Evolutionary conservation across 768 basidiomycete species (phyloP).

Genomic region (Phallus indusiatus): DNA sequence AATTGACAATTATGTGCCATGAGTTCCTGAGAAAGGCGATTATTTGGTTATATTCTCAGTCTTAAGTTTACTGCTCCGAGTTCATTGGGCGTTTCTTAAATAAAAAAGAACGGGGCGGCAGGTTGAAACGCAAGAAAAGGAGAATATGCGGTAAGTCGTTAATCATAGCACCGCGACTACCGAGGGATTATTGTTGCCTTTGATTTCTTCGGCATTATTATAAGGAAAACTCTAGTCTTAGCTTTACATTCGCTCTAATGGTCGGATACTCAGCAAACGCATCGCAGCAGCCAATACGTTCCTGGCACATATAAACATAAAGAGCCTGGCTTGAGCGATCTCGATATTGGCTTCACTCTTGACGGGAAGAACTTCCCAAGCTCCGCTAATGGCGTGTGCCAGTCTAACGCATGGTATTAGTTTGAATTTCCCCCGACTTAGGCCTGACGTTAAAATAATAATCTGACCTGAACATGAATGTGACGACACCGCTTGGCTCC

Average conservation of each 20-base stretch:
- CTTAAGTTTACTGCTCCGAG: too few species aligned
- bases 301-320: slow-evolving; percentile 79
- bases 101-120: too few species aligned
- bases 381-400: slow-evolving; percentile 79
- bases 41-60: too few species aligned
- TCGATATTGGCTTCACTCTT: slow-evolving; percentile 60
- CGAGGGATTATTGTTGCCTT: neutral
- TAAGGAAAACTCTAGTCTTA: neutral
- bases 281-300: slow-evolving; percentile 86
- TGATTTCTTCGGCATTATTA: neutral
- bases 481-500: slow-evolving; percentile 88
- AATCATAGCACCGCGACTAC: too few species aligned
- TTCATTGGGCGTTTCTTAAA: too few species aligned
- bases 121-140: too few species aligned
- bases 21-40: too few species aligned
- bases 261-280: slow-evolving; percentile 79
- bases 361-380: slow-evolving; percentile 87
- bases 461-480: slow-evolving; percentile 33
- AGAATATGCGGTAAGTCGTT: too few species aligned
- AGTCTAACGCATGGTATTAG: slow-evolving; percentile 56
- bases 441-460: neutral
- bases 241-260: slow-evolving; percentile 84
- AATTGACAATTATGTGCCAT: too few species aligned
- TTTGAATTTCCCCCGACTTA: neutral
- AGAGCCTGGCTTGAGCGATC: slow-evolving; percentile 77